These are phyloP conservation scores for Thielaviopsis punctulata DNA, from an alignment of 2,329 filamentous ascomycete genomes.

Conservation along the genomic window DNA sequence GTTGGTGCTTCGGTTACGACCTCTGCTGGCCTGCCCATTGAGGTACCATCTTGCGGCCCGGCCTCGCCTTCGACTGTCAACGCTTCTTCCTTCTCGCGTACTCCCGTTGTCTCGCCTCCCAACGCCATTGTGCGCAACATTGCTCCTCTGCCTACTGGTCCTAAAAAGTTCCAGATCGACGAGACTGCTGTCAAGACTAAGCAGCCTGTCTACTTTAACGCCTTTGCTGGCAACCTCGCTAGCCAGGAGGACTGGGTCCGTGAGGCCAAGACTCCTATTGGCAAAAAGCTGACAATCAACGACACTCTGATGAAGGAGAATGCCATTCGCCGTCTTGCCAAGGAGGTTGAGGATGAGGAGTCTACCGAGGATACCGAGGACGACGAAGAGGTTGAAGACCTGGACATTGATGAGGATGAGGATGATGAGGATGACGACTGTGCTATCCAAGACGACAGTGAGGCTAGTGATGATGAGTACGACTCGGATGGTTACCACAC, in stretches of 20 bases:
- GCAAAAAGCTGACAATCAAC: conserved; percentile 63
- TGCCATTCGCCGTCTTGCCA: conserved; percentile 65
- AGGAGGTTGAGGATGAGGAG: conserved; percentile 84
- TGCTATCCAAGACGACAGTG: conserved; percentile 34
- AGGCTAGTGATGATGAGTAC: conserved; percentile 49
- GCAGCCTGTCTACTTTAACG: conserved; percentile 58
- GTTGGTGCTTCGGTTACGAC: conserved; percentile 1
- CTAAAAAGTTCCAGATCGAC: conserved; percentile 11
- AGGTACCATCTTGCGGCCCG: conserved; percentile 1
- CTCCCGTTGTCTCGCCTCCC: conserved; percentile 5
- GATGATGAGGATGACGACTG: conserved; percentile 34
- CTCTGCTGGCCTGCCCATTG: conserved; percentile 1
- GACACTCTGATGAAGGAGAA: conserved; percentile 87
- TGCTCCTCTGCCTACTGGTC: conserved; percentile 5
- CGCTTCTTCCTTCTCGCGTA: conserved; percentile 1
- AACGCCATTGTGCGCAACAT: conserved; percentile 1
- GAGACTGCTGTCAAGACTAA: conserved; percentile 13
- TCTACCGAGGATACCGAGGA: conserved; percentile 43
- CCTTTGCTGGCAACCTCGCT: conserved; percentile 70
- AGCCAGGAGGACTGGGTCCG: conserved; percentile 84
- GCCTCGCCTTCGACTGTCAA: conserved; percentile 9
- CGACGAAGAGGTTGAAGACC: conserved; percentile 30
- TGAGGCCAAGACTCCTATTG: conserved; percentile 45
- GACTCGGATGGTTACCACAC: conserved; percentile 59
- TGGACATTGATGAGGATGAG: conserved; percentile 36